phyloP scores from a whole-genome alignment of 1,139 yeast species.

The Yamadazyma taylorii region DNA sequence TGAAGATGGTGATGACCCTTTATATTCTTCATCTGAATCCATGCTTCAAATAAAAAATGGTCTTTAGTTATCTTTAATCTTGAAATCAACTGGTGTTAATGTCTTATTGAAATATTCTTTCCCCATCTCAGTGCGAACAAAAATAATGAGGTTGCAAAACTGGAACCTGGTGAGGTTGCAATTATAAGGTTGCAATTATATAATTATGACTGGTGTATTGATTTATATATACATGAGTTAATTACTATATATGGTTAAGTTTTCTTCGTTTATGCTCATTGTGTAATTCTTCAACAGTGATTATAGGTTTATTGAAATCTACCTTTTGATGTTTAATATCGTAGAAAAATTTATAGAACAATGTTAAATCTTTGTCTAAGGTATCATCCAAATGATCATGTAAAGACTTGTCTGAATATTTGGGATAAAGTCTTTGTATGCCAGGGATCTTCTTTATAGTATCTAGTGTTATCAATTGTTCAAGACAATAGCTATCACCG shows the following conservation, averaged over 20 bases:
- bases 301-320: constrained; percentile 23
- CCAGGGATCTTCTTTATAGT: constrained; percentile 24
- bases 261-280: constrained; percentile 9
- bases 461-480: constrained; percentile 20
- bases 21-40: constrained; percentile 40
- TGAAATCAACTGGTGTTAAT: too few relatives aligned
- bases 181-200: too few relatives aligned
- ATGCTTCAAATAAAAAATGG: too few relatives aligned
- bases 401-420: too few relatives aligned
- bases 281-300: constrained; percentile 14
- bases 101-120: too few relatives aligned
- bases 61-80: too few relatives aligned
- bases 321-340: constrained; percentile 27
- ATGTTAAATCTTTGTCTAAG: constrained; percentile 22
- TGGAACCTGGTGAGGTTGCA: too few relatives aligned
- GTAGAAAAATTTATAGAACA: constrained; percentile 33
- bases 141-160: too few relatives aligned
- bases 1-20: constrained; percentile 15
- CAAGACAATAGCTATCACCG: constrained; percentile 27
- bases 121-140: too few relatives aligned
- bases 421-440: constrained; percentile 10
- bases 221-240: too few relatives aligned
- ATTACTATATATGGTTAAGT: too few relatives aligned
- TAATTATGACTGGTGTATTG: too few relatives aligned
- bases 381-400: constrained; percentile 16